phyloP scores from a whole-genome alignment of 129 eudicot species.

The Flaveria trinervia region DNA sequence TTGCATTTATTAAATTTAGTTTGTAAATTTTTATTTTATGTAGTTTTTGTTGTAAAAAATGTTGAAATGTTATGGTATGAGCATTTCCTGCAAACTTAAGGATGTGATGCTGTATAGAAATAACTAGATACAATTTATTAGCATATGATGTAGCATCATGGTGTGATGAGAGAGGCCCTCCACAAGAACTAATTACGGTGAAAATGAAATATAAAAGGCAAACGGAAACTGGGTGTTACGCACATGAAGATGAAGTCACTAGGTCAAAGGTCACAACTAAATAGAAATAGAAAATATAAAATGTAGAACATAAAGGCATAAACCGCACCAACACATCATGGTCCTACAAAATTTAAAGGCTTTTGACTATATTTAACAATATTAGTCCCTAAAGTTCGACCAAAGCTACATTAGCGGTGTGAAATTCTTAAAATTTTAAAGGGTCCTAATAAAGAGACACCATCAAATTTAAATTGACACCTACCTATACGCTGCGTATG shows the following conservation, averaged over 20 bases:
- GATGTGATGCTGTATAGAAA: too few species aligned
- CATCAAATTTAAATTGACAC: too few species aligned
- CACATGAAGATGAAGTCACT: neutral
- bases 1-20: too few species aligned
- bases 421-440: neutral
- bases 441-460: too few species aligned
- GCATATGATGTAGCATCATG: too few species aligned
- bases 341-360: conserved; percentile 12
- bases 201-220: neutral
- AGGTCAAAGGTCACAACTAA: conserved; percentile 4
- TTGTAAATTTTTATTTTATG: too few species aligned
- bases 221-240: conserved; percentile 3
- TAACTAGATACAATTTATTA: too few species aligned
- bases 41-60: too few species aligned
- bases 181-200: neutral
- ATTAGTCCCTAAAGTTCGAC: neutral
- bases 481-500: too few species aligned
- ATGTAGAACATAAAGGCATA: neutral
- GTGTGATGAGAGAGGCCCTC: too few species aligned
- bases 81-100: too few species aligned
- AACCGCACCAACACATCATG: neutral
- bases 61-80: too few species aligned
- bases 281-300: neutral
- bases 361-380: neutral
- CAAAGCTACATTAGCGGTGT: neutral